Evolutionary conservation across 345 rosid species (phyloP).

Genomic region (Cardiospermum halicacabum): DNA sequence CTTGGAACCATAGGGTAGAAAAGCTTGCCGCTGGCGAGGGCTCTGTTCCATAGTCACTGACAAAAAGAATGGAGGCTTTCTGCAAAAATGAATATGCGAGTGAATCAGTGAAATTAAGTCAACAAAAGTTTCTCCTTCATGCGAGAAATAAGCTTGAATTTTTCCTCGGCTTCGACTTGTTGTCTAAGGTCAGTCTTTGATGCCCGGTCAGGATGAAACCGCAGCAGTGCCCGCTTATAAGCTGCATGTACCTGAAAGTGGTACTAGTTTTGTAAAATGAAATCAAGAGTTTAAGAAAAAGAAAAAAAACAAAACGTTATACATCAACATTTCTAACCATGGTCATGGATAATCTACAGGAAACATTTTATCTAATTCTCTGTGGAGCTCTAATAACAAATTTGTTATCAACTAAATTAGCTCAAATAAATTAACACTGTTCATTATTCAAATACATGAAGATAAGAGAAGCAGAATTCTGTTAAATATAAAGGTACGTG

Average conservation of each 20-base stretch:
- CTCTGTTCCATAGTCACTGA: neutral
- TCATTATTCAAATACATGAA: neutral
- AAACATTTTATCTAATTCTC: too few species aligned
- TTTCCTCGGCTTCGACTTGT: conserved; percentile 90
- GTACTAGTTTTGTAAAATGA: conserved; percentile 5
- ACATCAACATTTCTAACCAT: too few species aligned
- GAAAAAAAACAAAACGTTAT: too few species aligned
- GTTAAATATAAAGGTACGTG: too few species aligned
- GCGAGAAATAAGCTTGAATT: conserved; percentile 79
- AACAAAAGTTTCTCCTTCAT: conserved; percentile 65
- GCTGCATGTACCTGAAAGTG: conserved; percentile 69
- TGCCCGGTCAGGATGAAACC: conserved; percentile 81
- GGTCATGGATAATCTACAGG: too few species aligned
- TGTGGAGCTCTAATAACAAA: neutral
- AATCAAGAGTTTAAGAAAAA: neutral
- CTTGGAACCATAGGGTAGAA: neutral
- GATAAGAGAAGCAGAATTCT: neutral
- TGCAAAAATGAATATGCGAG: neutral
- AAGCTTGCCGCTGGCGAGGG: neutral
- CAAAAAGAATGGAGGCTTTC: conserved; percentile 12
- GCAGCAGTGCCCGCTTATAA: conserved; percentile 64
- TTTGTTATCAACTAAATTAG: neutral
- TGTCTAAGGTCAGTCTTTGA: conserved; percentile 60
- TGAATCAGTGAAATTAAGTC: conserved; percentile 23
- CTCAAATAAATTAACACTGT: neutral